Base-by-base conservation (phyloP, 257 asterid species). In the Solanum bulbocastanum region DNA sequence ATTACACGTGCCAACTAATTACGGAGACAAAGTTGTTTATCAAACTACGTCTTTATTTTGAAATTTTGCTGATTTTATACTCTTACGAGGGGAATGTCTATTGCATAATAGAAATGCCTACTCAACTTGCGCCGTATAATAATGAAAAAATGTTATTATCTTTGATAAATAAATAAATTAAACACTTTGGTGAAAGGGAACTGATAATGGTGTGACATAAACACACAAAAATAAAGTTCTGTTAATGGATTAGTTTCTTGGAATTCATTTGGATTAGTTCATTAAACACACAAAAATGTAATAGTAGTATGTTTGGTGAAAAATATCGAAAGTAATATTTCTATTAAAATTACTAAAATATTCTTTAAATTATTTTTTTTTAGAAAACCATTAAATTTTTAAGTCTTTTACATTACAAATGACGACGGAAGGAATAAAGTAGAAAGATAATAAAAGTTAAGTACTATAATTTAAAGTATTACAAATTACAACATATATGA, bases 21-120 rank as follows among this genome's bases (percentile, higher is more conserved):
- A 66, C 20, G 13, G 9, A 12, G 36, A 68, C 16, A 6, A 68
- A 68, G 10, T 68, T 30, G 37, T 30, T 68, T 68, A 68, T 13
- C 39, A 68, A 68, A 68, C 15, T 13, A 68, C 8, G 30, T 66
- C 14, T n/a, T 44, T 32, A 39, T 78, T 75, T 46, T 14, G 66
- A 3, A 40, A 13, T 16, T 82, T 62, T 16, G 46, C n/a, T 33
- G 81, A 20, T 73, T 68, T 88, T 69, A 76, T 7, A n/a, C 13
- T 40, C 46, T 20, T 11, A 65, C 60, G 84, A 81, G 89, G 86
- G 89, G 90, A 91, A 89, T 91, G 87, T 89, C 91, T 92, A 62
- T 87, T 87, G 91, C 90, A 89, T 83, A 87, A 58, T 49, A 37
- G 68, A 46, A 83, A 87, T 36, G 87, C 39, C 30, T 37, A 13